Evolutionary conservation across 2,329 filamentous ascomycete species (phyloP).

Genomic region (Trichoderma hamatum): DNA sequence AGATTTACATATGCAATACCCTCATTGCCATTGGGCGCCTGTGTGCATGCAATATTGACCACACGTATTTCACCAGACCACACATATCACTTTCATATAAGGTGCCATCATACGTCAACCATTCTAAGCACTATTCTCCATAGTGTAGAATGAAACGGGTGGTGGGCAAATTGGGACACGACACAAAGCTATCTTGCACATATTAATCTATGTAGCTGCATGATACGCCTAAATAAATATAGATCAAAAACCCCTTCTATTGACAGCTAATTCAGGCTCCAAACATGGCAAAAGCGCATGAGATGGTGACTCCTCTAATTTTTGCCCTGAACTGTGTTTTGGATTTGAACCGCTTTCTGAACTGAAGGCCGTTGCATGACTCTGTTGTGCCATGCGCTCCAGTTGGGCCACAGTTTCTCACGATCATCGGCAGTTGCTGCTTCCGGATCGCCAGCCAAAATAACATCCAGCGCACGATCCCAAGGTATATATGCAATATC

Average conservation of each 20-base stretch:
- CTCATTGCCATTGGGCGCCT: too few relatives aligned
- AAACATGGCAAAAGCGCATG: background rate
- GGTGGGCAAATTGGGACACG: too few relatives aligned
- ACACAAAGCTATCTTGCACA: too few relatives aligned
- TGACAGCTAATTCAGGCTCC: background rate
- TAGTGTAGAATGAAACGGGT: too few relatives aligned
- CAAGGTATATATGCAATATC: background rate
- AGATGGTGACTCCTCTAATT: background rate
- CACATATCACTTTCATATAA: too few relatives aligned
- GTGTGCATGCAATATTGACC: too few relatives aligned
- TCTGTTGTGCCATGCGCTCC: conserved; percentile 7
- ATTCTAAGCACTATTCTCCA: too few relatives aligned
- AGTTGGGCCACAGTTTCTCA: background rate
- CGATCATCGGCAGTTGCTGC: background rate
- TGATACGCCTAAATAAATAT: background rate
- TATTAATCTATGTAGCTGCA: background rate
- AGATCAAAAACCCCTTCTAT: background rate
- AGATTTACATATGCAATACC: too few relatives aligned
- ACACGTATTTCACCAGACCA: too few relatives aligned
- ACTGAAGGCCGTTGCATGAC: background rate
- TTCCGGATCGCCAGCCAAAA: background rate
- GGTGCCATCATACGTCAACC: too few relatives aligned
- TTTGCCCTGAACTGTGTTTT: background rate
- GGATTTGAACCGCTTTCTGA: background rate
- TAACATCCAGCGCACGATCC: background rate